Evolutionary conservation across 345 rosid species (phyloP).

Genomic region (Hirschfeldia incana): DNA sequence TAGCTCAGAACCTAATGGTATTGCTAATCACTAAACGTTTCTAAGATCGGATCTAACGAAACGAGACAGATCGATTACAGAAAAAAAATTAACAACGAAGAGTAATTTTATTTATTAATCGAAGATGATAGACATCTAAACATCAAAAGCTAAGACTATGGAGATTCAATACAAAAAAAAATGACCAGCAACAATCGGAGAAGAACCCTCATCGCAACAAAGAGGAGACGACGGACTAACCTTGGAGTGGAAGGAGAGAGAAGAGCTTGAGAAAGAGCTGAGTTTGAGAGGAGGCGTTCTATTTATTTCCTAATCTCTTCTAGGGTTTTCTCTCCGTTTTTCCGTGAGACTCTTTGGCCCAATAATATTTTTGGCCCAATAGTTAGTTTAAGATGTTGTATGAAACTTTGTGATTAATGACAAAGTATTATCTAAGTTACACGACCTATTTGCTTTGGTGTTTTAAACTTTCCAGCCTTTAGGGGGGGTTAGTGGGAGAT

Average conservation of each 20-base stretch:
- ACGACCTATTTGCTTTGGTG: too few relatives aligned
- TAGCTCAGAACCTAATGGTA: not conserved
- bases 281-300: too few relatives aligned
- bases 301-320: not conserved
- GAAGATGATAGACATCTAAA: not conserved
- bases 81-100: not conserved
- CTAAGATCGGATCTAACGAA: not conserved
- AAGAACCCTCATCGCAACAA: not conserved
- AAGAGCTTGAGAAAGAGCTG: not conserved
- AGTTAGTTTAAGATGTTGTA: too few relatives aligned
- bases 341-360: too few relatives aligned
- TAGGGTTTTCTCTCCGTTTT: not conserved
- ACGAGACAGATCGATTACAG: not conserved
- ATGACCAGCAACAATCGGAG: not conserved
- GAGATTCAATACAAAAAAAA: not conserved
- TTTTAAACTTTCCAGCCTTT: too few relatives aligned
- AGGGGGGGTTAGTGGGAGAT: too few relatives aligned
- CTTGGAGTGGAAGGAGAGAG: not conserved
- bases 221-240: not conserved
- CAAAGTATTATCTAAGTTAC: too few relatives aligned
- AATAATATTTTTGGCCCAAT: too few relatives aligned
- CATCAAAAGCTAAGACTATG: not conserved
- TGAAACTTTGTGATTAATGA: too few relatives aligned
- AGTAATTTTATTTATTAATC: too few relatives aligned
- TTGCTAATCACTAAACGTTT: not conserved